phyloP scores from a whole-genome alignment of 257 asterid genomes.

The Solanum boliviense region DNA sequence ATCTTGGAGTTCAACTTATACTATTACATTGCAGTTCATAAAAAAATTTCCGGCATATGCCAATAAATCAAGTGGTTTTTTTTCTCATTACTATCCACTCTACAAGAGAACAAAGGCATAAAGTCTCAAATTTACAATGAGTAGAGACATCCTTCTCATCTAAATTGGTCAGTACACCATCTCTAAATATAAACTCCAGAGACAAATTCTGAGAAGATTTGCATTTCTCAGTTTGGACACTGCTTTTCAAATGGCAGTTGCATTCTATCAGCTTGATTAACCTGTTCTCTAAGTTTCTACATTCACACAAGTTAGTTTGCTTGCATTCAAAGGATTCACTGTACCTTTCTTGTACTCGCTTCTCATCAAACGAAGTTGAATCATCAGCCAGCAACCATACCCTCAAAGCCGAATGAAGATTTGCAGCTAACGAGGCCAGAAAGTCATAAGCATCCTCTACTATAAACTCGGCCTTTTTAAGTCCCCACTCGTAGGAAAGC shows the following conservation, averaged over 20 bases:
- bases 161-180: conserved; percentile 43
- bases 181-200: conserved; percentile 41
- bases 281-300: conserved; percentile 4
- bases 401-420: conserved; percentile 48
- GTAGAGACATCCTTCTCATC: conserved; percentile 25
- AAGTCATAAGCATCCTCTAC: conserved; percentile 68
- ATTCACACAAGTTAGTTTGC: conserved; percentile 4
- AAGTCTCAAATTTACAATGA: conserved; percentile 68
- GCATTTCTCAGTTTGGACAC: background rate
- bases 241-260: conserved; percentile 30
- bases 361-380: conserved; percentile 3
- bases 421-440: conserved; percentile 56
- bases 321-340: conserved; percentile 5
- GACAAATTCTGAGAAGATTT: background rate
- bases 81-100: conserved; percentile 52
- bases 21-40: background rate
- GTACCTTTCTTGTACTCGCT: conserved; percentile 1
- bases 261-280: conserved; percentile 30
- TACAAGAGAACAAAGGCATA: conserved; percentile 78
- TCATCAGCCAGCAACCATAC: conserved; percentile 20
- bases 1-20: background rate
- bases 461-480: conserved; percentile 21
- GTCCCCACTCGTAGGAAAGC: conserved; percentile 28
- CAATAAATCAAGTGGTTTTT: conserved; percentile 11
- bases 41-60: conserved; percentile 30